These are phyloP conservation scores for Penicillium cataractarum DNA, from an alignment of 495 filamentous ascomycete species.

Conservation along the genomic window DNA sequence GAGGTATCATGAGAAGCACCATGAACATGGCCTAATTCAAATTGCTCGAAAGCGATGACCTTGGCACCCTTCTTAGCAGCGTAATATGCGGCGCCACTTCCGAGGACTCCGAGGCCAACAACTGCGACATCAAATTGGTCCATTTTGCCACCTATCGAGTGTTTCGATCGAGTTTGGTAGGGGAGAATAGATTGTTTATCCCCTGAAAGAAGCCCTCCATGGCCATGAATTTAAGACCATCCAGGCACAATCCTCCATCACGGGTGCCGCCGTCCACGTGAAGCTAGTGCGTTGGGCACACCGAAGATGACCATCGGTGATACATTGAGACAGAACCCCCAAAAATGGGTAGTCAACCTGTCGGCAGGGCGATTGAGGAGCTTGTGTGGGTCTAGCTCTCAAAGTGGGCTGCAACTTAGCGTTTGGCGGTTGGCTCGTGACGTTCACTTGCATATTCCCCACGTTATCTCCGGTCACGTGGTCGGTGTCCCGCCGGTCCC, in stretches of 20 bases:
- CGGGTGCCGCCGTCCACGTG: slow-evolving; percentile 2
- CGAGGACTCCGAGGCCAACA: slow-evolving; percentile 27
- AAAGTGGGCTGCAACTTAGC: neutral
- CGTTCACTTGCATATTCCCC: neutral
- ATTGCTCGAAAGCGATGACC: slow-evolving; percentile 27
- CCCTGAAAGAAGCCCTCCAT: neutral
- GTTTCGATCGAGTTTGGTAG: neutral
- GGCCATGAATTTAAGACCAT: neutral
- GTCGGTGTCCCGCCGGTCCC: neutral
- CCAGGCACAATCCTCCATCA: too few species aligned
- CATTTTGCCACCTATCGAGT: neutral
- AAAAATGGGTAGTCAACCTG: neutral
- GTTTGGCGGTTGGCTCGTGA: neutral
- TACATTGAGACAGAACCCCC: neutral
- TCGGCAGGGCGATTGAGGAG: neutral
- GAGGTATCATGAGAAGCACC: slow-evolving; percentile 29
- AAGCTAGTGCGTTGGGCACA: neutral
- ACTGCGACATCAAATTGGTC: slow-evolving; percentile 22
- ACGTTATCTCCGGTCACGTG: neutral
- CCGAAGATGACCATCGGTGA: neutral
- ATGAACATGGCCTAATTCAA: slow-evolving; percentile 24
- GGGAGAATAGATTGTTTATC: neutral
- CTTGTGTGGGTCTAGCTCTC: slow-evolving; percentile 1
- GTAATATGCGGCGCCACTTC: slow-evolving; percentile 25
- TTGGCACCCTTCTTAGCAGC: slow-evolving; percentile 26